phyloP scores from a whole-genome alignment of 257 asterid genomes.

The Solanum ossicruentum region DNA sequence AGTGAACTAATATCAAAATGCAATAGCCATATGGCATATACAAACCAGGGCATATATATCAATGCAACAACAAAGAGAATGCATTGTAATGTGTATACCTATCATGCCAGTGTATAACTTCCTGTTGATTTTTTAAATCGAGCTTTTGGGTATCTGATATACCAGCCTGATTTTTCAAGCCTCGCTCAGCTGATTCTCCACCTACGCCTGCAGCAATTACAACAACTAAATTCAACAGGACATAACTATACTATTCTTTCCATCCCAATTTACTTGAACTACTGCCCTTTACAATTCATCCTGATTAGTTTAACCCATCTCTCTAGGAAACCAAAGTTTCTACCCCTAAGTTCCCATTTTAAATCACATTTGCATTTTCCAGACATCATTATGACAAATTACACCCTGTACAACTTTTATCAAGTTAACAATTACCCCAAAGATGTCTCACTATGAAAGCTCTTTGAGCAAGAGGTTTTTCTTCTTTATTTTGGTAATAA shows the following conservation, averaged over 20 bases:
- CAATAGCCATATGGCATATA: background rate
- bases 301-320: background rate
- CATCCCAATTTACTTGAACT: background rate
- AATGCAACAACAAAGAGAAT: background rate
- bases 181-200: slow-evolving; percentile 32
- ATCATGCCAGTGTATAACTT: slow-evolving; percentile 88
- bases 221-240: background rate
- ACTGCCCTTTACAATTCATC: background rate
- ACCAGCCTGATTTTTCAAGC: slow-evolving; percentile 45
- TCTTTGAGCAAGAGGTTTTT: background rate
- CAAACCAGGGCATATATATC: background rate
- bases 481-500: background rate
- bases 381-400: background rate
- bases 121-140: slow-evolving; percentile 66
- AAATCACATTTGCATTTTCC: background rate
- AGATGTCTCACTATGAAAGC: background rate
- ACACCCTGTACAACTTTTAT: background rate
- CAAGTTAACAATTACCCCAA: background rate
- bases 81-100: slow-evolving; percentile 27
- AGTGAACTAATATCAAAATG: background rate
- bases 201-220: slow-evolving; percentile 24
- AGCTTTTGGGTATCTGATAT: slow-evolving; percentile 52
- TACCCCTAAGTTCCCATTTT: background rate
- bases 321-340: background rate
- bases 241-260: background rate